Base-by-base conservation (phyloP, 768 basidiomycete species). In the Naganishia vaughanmartiniae region DNA sequence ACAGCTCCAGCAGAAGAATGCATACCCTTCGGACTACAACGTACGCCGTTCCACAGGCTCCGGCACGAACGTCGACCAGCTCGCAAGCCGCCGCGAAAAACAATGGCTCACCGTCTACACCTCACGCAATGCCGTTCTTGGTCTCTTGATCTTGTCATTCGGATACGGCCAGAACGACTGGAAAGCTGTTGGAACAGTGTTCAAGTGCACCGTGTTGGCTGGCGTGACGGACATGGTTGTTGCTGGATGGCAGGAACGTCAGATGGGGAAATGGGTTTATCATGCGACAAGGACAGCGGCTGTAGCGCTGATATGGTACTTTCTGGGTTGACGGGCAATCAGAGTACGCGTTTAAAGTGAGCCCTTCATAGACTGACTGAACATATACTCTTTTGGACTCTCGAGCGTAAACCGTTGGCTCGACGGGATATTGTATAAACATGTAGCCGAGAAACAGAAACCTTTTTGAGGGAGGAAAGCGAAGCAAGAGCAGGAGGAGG, bases 401-500 rank as follows among this genome's bases (percentile, higher is more conserved):
- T 7, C 17, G 15, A 15, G 42, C 42, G 42, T 15, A 42, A 42
- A 42, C 6, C 42, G 42, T 2, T 42, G 9, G 42, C 42, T 42
- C 42, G 15, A 42, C 17, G 17, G 42, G 2, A 42, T 42, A 42
- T 9, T 15, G 42, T 42, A 42, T 9, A 9, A 42, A 15, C 42
- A 7, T 15, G 42, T 42, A 15, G 7, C 14, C 69, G 68, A n/a
- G 74, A 74, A 63, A 73, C 76, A 0, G 72, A 74, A 54, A 70
- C 73, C 39, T 68, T 73, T 15, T 45, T 67, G 17, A 24, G 56
- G 45, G 58, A 63, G 56, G 65, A 42, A 33, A 26, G 63, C n/a
- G 55, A 67, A 21, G 74, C 74, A 19, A 66, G 70, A 33, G 73
- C 53, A 9, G 70, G 60, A 45, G 73, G 73, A 6, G 72, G 74